These are phyloP conservation scores for Gossypium davidsonii DNA, from an alignment of 441 rosid genomes.

Conservation along the genomic window DNA sequence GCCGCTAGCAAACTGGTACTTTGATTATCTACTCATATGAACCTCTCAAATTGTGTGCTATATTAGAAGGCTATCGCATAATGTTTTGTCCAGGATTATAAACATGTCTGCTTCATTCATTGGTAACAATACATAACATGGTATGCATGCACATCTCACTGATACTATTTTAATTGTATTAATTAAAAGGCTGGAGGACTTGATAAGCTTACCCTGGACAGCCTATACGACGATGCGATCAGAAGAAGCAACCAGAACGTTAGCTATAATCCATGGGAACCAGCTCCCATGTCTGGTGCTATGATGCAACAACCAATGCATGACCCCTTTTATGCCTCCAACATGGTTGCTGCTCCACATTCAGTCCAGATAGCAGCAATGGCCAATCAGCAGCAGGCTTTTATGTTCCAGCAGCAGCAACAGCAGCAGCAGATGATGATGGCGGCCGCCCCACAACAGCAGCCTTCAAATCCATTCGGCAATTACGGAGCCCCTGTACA, in stretches of 20 bases:
- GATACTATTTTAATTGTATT: slow-evolving; percentile 6
- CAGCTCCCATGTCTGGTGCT: slow-evolving; percentile 37
- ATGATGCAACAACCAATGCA: slow-evolving; percentile 50
- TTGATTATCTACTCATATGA: background rate
- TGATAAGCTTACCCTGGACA: slow-evolving; percentile 86
- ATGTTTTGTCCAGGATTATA: background rate
- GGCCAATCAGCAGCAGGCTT: slow-evolving; percentile 76
- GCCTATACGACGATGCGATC: slow-evolving; percentile 92
- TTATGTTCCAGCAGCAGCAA: slow-evolving; percentile 43
- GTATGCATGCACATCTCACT: slow-evolving; percentile 1
- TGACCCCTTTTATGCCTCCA: slow-evolving; percentile 68
- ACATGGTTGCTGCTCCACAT: slow-evolving; percentile 52
- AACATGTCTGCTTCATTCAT: background rate
- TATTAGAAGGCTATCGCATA: background rate
- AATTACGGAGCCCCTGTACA: slow-evolving; percentile 48
- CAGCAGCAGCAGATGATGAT: slow-evolving; percentile 41
- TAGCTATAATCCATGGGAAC: slow-evolving; percentile 89
- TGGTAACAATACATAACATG: background rate
- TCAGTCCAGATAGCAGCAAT: slow-evolving; percentile 73
- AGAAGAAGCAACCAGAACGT: slow-evolving; percentile 68
- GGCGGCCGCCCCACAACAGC: slow-evolving; percentile 40
- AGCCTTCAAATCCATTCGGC: slow-evolving; percentile 54
- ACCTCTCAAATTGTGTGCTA: background rate
- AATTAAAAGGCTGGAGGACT: slow-evolving; percentile 75
- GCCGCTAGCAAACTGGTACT: slow-evolving; percentile 61